Evolutionary conservation across 2,329 filamentous ascomycete species (phyloP).

Genomic region (Laburnicola sp.): DNA sequence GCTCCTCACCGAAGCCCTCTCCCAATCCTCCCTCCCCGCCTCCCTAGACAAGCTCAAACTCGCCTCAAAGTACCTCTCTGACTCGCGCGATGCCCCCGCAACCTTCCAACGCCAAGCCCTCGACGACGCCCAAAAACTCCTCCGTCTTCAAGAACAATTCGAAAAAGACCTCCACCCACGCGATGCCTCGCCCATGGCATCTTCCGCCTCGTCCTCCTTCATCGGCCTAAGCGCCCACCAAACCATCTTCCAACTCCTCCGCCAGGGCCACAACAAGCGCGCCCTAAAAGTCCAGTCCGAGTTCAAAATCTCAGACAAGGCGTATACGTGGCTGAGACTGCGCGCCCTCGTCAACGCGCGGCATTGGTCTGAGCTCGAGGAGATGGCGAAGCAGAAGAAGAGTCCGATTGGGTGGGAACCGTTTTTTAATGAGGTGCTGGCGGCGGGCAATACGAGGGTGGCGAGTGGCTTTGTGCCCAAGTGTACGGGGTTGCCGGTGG

Average conservation of each 20-base stretch:
- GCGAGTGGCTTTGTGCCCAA: slow-evolving; percentile 86
- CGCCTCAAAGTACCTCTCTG: slow-evolving; percentile 78
- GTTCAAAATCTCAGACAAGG: slow-evolving; percentile 90
- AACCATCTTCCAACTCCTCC: slow-evolving; percentile 86
- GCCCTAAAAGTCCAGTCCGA: slow-evolving; percentile 87
- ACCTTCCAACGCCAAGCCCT: slow-evolving; percentile 73
- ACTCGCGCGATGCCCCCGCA: slow-evolving; percentile 75
- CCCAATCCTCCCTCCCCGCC: slow-evolving; percentile 69
- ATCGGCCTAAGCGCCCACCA: slow-evolving; percentile 86
- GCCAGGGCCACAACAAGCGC: slow-evolving; percentile 77
- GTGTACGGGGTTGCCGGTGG: slow-evolving; percentile 70
- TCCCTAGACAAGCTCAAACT: slow-evolving; percentile 86
- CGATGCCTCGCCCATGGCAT: slow-evolving; percentile 45
- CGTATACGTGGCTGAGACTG: slow-evolving; percentile 83
- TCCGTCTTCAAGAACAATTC: slow-evolving; percentile 84
- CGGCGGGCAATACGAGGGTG: slow-evolving; percentile 85
- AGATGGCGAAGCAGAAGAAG: slow-evolving; percentile 74
- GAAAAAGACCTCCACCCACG: slow-evolving; percentile 74
- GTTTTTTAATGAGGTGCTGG: slow-evolving; percentile 86
- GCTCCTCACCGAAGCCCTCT: slow-evolving; percentile 80
- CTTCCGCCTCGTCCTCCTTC: slow-evolving; percentile 56
- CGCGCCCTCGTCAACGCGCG: slow-evolving; percentile 86
- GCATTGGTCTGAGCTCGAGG: slow-evolving; percentile 91
- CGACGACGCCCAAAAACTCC: slow-evolving; percentile 76
- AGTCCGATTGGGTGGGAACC: slow-evolving; percentile 98